phyloP scores from a whole-genome alignment of 1,284 basidiomycete species.

The Marasmius oreades region DNA sequence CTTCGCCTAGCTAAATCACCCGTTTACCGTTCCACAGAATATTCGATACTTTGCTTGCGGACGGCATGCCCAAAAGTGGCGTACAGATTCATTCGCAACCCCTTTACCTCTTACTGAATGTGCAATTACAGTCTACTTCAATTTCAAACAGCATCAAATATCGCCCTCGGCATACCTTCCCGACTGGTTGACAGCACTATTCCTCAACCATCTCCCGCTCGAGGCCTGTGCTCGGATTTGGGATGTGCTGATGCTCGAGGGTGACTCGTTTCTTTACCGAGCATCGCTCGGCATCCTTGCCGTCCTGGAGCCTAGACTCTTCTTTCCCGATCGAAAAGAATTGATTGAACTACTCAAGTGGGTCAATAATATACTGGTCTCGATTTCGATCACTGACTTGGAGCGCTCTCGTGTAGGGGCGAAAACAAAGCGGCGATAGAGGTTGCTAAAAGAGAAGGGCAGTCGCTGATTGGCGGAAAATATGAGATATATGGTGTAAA shows the following conservation, averaged over 20 bases:
- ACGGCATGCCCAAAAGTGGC: constrained; percentile 91
- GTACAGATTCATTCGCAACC: not conserved
- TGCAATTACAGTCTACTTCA: constrained; percentile 73
- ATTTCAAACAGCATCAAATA: constrained; percentile 90
- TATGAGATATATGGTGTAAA: constrained; percentile 87
- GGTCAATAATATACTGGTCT: constrained; percentile 21
- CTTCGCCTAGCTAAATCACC: constrained; percentile 5
- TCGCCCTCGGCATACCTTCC: constrained; percentile 75
- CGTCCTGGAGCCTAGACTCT: constrained; percentile 82
- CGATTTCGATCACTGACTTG: constrained; percentile 7
- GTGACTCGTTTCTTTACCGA: constrained; percentile 85
- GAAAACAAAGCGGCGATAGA: constrained; percentile 84
- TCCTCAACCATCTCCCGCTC: constrained; percentile 85
- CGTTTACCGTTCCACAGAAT: constrained; percentile 49
- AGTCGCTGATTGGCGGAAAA: constrained; percentile 64
- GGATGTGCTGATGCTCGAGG: constrained; percentile 86
- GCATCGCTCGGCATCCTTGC: constrained; percentile 81
- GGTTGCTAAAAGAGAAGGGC: constrained; percentile 67
- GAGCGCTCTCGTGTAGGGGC: constrained; percentile 41
- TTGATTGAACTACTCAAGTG: constrained; percentile 69
- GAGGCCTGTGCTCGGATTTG: constrained; percentile 85
- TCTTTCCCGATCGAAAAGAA: constrained; percentile 79
- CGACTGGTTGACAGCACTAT: constrained; percentile 80
- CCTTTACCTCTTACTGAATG: constrained; percentile 9
- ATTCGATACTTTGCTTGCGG: constrained; percentile 88